Conservation (phyloP, 2,329 filamentous ascomycete species). For the Neofusicoccum parvum region DNA sequence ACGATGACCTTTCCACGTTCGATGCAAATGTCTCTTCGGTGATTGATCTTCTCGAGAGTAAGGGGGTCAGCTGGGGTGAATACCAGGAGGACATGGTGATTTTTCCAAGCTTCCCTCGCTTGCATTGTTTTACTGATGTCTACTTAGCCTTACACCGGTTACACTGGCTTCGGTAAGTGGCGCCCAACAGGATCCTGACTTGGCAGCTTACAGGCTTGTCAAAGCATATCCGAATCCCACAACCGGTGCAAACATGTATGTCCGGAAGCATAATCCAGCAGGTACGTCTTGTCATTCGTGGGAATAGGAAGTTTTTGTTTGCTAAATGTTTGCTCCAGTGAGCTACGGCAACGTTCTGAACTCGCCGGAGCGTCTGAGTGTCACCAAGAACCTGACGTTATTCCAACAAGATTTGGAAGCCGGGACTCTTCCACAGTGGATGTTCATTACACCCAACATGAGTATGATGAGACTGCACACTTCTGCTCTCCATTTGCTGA, state of each 20-base stretch:
- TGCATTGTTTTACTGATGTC: background rate
- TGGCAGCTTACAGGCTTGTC: slow-evolving; percentile 41
- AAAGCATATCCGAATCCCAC: slow-evolving; percentile 63
- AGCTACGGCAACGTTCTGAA: slow-evolving; percentile 67
- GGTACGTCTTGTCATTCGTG: slow-evolving; percentile 12
- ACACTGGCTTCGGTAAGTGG: slow-evolving; percentile 63
- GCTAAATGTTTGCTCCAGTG: slow-evolving; percentile 42
- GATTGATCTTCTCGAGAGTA: slow-evolving; percentile 46
- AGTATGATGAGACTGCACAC: background rate
- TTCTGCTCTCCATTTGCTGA: slow-evolving; percentile 36
- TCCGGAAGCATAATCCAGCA: slow-evolving; percentile 75
- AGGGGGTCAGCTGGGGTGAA: slow-evolving; percentile 53
- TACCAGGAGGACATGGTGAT: slow-evolving; percentile 74
- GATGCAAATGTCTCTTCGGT: slow-evolving; percentile 47
- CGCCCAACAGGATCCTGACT: background rate
- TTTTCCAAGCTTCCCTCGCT: background rate
- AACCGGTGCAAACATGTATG: slow-evolving; percentile 72
- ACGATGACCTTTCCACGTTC: slow-evolving; percentile 56
- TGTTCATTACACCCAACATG: slow-evolving; percentile 68
- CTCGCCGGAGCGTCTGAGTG: slow-evolving; percentile 60
- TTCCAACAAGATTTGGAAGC: slow-evolving; percentile 69
- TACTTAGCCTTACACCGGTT: slow-evolving; percentile 12
- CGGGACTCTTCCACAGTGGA: slow-evolving; percentile 69
- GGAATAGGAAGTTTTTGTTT: background rate
- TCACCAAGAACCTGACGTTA: slow-evolving; percentile 74